Evolutionary conservation across 768 basidiomycete genomes (phyloP), one percentile per base, ranked within the genome.

Genomic region (Trametes sanguinea): DNA sequence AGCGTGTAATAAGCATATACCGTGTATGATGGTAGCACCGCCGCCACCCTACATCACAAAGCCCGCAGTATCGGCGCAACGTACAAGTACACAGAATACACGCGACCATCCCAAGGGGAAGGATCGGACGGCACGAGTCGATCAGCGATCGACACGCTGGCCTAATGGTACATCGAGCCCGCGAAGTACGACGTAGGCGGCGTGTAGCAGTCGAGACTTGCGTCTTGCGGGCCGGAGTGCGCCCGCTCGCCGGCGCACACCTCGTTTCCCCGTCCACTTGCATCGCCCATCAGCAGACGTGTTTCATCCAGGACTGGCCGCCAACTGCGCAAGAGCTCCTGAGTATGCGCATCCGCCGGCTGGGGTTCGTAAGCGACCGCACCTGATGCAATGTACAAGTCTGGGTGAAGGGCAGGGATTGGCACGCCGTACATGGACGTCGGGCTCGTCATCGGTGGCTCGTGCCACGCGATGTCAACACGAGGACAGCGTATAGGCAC

Each of bases 141-240:
- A 59, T 59, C 57, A 47, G 14, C 42, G 50, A 52, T 59, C 57
- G 50, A 33, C 39, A 4, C n/a, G 22, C 11, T 44, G 6, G 46
- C 48, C 57, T 59, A 59, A 6, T 59, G 57, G 50, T 59, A 59
- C 48, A 52, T 29, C 50, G 50, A 50, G 17, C 57, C 57, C 30
- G 57, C 57, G 57, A 59, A 59, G 57, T 59, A 59, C 40, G 57
- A 42, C 57, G 57, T 51, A 48, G 50, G 57, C 39, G 50, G 57
- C 32, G 48, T 13, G 57, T 22, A 42, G 32, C 42, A 51, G 57
- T 52, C 50, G 40, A 59, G 22, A 29, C 50, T 40, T n/a, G 30
- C 27, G 48, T 11, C 48, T 29, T 50, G 48, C 11, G n/a, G 5
- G 42, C 14, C 42, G 29, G 47, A 13, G 40, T 57, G 48, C 47